Evolutionary conservation across 805 yeast species (phyloP).

Genomic region (Hanseniaspora taiwanica): DNA sequence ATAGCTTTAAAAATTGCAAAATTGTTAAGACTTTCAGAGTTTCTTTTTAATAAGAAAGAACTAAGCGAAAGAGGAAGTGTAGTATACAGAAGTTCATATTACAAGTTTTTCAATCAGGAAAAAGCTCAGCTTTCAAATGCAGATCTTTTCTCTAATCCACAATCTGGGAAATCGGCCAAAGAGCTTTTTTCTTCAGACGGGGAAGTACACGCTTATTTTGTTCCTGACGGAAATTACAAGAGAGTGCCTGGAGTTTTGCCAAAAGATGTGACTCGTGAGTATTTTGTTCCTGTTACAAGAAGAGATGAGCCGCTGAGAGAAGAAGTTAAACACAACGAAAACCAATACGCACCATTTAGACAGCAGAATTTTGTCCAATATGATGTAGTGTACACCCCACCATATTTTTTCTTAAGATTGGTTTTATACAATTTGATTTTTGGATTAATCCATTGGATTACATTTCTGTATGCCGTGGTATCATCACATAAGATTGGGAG

Average conservation of each 20-base stretch:
- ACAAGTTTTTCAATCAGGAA: slow-evolving; percentile 28
- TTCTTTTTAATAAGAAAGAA: slow-evolving; percentile 50
- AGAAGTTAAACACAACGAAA: neutral
- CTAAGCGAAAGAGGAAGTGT: slow-evolving; percentile 61
- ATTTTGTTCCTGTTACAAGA: slow-evolving; percentile 75
- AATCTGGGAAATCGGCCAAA: slow-evolving; percentile 32
- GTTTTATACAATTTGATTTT: neutral
- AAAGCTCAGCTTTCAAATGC: slow-evolving; percentile 30
- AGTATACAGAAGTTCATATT: slow-evolving; percentile 37
- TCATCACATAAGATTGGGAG: neutral
- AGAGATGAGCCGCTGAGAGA: slow-evolving; percentile 35
- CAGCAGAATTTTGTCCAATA: neutral
- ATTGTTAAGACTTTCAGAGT: slow-evolving; percentile 60
- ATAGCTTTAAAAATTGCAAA: neutral
- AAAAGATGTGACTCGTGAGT: slow-evolving; percentile 42
- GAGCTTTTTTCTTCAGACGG: slow-evolving; percentile 31
- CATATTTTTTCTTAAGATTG: neutral
- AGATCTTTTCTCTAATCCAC: slow-evolving; percentile 43
- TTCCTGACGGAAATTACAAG: slow-evolving; percentile 69
- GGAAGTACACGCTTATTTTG: slow-evolving; percentile 39
- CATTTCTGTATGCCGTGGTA: neutral
- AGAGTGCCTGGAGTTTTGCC: slow-evolving; percentile 86
- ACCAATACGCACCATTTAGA: neutral
- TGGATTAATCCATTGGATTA: neutral
- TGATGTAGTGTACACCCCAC: neutral